These are phyloP conservation scores for Scorias spongiosa DNA, from an alignment of 2,329 filamentous ascomycete genomes.

Conservation along the genomic window DNA sequence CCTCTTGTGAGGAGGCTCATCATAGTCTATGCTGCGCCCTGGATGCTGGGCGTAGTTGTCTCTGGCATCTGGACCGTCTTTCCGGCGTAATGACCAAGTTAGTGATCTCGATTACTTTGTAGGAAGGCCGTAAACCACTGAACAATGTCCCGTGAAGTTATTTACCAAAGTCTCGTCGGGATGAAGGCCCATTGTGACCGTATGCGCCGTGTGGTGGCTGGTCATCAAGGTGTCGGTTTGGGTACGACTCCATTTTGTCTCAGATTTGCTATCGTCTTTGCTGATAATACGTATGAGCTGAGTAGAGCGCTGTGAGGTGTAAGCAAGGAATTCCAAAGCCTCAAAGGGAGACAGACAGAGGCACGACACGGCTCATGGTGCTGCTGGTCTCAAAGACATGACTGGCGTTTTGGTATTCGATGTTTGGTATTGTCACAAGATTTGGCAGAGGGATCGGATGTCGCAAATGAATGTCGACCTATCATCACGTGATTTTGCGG, in stretches of 20 bases:
- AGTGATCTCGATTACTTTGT: not conserved
- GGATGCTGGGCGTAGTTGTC: not conserved
- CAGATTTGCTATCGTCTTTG: not conserved
- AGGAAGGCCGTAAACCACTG: not conserved
- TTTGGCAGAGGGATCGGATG: too few species aligned
- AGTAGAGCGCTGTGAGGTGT: too few species aligned
- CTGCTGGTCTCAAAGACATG: too few species aligned
- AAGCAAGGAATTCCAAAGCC: too few species aligned
- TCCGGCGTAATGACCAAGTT: not conserved
- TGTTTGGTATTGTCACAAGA: too few species aligned
- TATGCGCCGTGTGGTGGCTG: not conserved
- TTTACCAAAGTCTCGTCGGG: not conserved
- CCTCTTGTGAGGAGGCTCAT: not conserved
- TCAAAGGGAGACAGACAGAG: too few species aligned
- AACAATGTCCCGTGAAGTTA: not conserved
- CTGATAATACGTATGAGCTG: too few species aligned
- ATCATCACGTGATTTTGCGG: too few species aligned
- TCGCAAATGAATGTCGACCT: too few species aligned
- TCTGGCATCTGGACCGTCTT: not conserved
- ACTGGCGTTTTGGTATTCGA: too few species aligned
- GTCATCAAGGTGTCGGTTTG: not conserved
- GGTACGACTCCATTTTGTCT: not conserved
- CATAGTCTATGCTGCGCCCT: not conserved
- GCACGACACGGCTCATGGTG: too few species aligned
- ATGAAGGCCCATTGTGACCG: not conserved